Base-by-base conservation (phyloP, 768 basidiomycete species). In the Lactifluus rugatus region DNA sequence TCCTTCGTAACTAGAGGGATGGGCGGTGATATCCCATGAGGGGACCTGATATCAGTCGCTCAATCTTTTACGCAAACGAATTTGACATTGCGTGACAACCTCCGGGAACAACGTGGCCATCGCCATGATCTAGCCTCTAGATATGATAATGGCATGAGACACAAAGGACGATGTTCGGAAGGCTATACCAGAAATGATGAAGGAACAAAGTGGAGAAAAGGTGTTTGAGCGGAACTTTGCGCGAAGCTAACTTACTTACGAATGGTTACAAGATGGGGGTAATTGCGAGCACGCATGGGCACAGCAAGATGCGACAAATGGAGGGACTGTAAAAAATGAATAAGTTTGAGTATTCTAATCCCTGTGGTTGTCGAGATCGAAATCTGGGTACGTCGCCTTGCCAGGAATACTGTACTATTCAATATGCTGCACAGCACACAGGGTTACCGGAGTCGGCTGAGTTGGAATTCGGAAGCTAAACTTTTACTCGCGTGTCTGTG, bases 61-160 rank as follows among this genome's bases (percentile, higher is more conserved):
- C 54, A 56, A 60, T 31, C 26, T 52, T 60, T 59, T 45, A 59
- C 52, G 42, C 54, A 56, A 41, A 55, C 31, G 49, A 60, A 60
- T 60, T 56, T 60, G 59, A 60, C 59, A 56, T 52, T 44, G 36
- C 6, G 32, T 51, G 54, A 52, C 25, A 52, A 47, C 58, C 41
- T 59, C 58, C 58, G 58, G 48, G 48, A 54, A 47, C n/a, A 59
- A 54, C 45, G 57, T 54, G 58, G 52, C 16, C 32, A 34, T 44
- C 48, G 41, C 10, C 52, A 54, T 54, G 53, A 54, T 34, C 50
- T 37, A 19, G 58, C 42, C 5, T 39, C 41, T 21, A 37, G 46
- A 36, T 37, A 5, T 23, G 46, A 16, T 26, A 47, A 23, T 28
- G 25, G 41, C 36, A 48, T 60, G 58, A 46, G 54, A 60, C 28